Base-by-base conservation (phyloP, 176 grass and related monocot genomes). In the Canna indica region DNA sequence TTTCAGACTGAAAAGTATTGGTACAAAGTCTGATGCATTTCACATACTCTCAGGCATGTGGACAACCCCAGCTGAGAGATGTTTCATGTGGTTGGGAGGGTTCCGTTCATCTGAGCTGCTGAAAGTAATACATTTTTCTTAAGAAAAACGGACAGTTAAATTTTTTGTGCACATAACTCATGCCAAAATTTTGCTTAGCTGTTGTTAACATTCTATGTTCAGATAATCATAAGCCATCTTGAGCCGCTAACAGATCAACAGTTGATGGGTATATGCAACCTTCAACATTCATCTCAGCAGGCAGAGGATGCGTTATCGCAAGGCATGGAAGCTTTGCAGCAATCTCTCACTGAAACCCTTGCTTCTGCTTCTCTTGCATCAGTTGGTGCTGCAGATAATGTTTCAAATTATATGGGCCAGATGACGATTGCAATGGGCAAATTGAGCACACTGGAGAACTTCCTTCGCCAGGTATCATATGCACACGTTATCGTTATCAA, bases 1-100 rank as follows among this genome's bases (percentile, higher is more conserved):
- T 57, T 97, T 97, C 78, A 76, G 78, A 28, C 71, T 97, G 6
- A 97, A 97, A 82, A 46, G 69, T 59, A 32, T 70, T 2, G 94
- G 86, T 5, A 85, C 89, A 1, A 83, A 86, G 50, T 69, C 84
- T 0, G 89, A 97, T 48, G 84, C 92, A 45, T 97, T 97, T 69
- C 94, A 97, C 41, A 82, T 97, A 31, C 47, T 99, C 31, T 99
- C 94, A 0, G 94, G 89, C 45, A 99, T 99, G 94, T 99, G 94
- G 94, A 42, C 84, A 41, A 83, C 82, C 69, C 94, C 94, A 0
- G 94, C 86, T 0, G 94, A 99, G 76, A 85, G 94, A 1, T 90
- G 91, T 69, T 99, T 99, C 80, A 93, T 99, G 94, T 99, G 89
- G 94, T 77, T 99, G 12, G 94, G 94, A 13, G 94, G 86, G 20